These are phyloP conservation scores for Ophiostoma sp. DNA, from an alignment of 2,329 filamentous ascomycete genomes.

Conservation along the genomic window DNA sequence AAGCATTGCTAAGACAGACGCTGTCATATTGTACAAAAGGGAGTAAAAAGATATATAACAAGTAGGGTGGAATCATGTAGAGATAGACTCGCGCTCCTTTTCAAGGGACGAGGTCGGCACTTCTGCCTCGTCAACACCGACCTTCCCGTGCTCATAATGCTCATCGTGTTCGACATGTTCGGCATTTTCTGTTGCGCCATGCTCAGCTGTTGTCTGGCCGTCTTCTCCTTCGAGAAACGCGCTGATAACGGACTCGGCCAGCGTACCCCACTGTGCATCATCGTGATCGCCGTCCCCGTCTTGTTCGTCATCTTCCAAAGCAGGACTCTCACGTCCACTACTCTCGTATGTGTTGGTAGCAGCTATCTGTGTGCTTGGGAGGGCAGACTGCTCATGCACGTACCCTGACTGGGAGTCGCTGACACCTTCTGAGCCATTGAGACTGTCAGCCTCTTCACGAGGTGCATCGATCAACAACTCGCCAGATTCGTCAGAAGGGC, in stretches of 20 bases:
- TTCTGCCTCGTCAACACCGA: neutral
- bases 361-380: neutral
- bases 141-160: neutral
- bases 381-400: neutral
- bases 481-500: neutral
- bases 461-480: neutral
- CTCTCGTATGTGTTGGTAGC: neutral
- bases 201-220: neutral
- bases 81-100: neutral
- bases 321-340: neutral
- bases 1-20: neutral
- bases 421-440: neutral
- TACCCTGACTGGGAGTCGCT: neutral
- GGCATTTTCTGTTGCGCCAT: neutral
- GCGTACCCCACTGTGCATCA: slow-evolving; percentile 23
- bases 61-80: neutral
- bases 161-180: neutral
- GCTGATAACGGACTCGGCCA: slow-evolving; percentile 25
- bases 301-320: neutral
- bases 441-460: neutral
- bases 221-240: slow-evolving; percentile 17
- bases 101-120: neutral
- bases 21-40: neutral
- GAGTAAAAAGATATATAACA: neutral
- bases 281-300: neutral